Base-by-base conservation (phyloP, 2,329 filamentous ascomycete species). In the Lachnellula hyalina region DNA sequence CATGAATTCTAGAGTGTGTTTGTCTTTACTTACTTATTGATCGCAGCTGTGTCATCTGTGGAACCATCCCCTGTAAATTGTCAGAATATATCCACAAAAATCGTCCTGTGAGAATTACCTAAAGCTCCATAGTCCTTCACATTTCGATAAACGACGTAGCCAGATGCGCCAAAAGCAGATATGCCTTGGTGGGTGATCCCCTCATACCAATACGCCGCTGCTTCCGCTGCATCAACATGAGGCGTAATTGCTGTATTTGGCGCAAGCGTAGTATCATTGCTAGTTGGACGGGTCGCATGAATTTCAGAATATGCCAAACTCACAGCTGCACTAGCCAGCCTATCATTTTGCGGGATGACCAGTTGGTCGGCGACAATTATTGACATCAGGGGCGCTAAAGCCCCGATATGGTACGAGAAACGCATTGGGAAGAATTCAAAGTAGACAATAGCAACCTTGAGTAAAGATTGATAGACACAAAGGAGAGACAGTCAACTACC, bases 21-120 rank as follows among this genome's bases (percentile, higher is more conserved):
- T 40, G 38, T 47, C 49, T 54, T 61, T 2, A 68, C 63, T 7
- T 63, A 65, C 25, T 74, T 71, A 74, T 96, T 96, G 79, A 97
- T 96, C 54, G 91, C 89, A 1, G 73, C 60, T 0, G 91, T 96
- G 68, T 96, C 91, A 68, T 96, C 92, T n/a, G 86, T 87, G 0
- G 75, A 71, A 8, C 85, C 62, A 63, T 86, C 82, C 25, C 61
- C 59, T 60, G 32, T 40, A 14, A 19, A 45, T 2, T 40, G 34
- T 49, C 14, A 34, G 49, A 14, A 17, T 7, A 23, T 21, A 14
- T 52, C 7, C n/a, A 25, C 19, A 11, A 9, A 28, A 34, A 11
- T 19, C 6, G 25, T 21, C 1, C 15, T 17, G 42, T 11, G 5
- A 34, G 11, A 34, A 15, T 15, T 48, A 61, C 61, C 59, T 47